A percentile compares a stretch with the other conserved stretches of the same genome.
Conservation (phyloP, 2,329 filamentous ascomycete genomes). For the Neonectria coccinea region DNA sequence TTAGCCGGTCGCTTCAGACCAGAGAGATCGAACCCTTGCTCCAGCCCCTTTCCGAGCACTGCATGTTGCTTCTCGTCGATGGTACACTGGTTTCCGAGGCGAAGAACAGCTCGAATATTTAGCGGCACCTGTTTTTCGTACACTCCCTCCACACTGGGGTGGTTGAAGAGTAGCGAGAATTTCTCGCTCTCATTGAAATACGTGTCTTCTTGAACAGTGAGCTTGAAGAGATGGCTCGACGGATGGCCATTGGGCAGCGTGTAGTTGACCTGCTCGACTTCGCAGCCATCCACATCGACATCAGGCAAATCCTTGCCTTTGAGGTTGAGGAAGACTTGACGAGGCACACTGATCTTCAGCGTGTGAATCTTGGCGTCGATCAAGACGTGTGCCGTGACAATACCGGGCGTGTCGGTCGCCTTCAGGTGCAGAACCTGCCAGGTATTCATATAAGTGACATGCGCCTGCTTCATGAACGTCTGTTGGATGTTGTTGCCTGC, state of each 20-base stretch:
- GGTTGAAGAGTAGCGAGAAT: constrained; percentile 85
- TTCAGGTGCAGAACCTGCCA: constrained; percentile 95
- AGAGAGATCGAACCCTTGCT: constrained; percentile 90
- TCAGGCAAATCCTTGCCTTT: constrained; percentile 89
- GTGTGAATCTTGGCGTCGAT: constrained; percentile 93
- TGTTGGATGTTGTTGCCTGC: constrained; percentile 68
- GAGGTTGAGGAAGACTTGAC: constrained; percentile 91
- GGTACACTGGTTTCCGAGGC: constrained; percentile 90
- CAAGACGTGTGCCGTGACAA: constrained; percentile 88
- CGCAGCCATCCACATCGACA: constrained; percentile 85
- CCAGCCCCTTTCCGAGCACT: constrained; percentile 90
- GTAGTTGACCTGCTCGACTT: constrained; percentile 92
- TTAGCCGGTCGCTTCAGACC: constrained; percentile 77
- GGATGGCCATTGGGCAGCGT: constrained; percentile 95
- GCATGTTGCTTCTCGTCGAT: constrained; percentile 93
- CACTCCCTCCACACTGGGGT: constrained; percentile 94
- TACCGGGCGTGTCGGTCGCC: constrained; percentile 83
- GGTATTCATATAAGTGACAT: constrained; percentile 88
- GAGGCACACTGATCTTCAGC: constrained; percentile 88
- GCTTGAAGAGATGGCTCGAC: constrained; percentile 92
- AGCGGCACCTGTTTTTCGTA: constrained; percentile 95
- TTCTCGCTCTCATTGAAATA: constrained; percentile 89
- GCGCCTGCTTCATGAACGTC: constrained; percentile 90
- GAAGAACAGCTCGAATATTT: constrained; percentile 86
- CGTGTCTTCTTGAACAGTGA: constrained; percentile 88